Evolutionary conservation across 495 filamentous ascomycete genomes (phyloP), one percentile per base, ranked within the genome.

Genomic region (Echria macrotheca): DNA sequence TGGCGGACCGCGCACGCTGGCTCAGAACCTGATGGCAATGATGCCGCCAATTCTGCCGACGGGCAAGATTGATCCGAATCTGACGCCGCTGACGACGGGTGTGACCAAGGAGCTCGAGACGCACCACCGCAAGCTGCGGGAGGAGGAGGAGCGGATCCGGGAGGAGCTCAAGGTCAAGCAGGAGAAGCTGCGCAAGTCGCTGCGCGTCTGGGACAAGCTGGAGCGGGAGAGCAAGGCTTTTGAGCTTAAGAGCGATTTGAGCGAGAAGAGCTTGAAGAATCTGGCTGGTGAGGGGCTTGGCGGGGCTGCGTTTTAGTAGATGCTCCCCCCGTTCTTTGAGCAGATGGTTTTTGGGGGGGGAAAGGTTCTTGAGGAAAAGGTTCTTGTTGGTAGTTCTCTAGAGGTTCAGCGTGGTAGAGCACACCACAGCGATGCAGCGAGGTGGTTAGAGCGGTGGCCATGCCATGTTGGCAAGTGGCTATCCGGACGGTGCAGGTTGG

Each of bases 81-180:
- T 60, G 23, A 40, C 63, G 1, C 53, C 62, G 5, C 32, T 68
- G 36, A 50, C 51, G 14, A 64, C 61, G 0, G 65, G 70, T 8
- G 65, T 72, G 28, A 47, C 57, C 14, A 60, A 64, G n/a, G 71
- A 75, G 32, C 44, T 70, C 19, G 66, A 69, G 25, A 19, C 54
- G 14, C 71, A 73, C 39, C 59, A 58, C 11, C 55, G 54, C 17
- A 62, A 63, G 42, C 55, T 72, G 4, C 62, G 60, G 37, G 72
- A 75, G 25, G 73, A 76, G 17, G 73, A 75, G 46, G 72, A 76
- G 56, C 63, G 64, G 17, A 29, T 72, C 2, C 59, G 73, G 2
- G 65, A 71, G 31, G 72, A 75, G 36, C 52, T 73, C 31, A 65
- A 67, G 12, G 47, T 39, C 17, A 73, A 73, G 50, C 64, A 76